Evolutionary conservation across 208 protist genomes (phyloP).

Genomic region (Angomonas deanei): DNA sequence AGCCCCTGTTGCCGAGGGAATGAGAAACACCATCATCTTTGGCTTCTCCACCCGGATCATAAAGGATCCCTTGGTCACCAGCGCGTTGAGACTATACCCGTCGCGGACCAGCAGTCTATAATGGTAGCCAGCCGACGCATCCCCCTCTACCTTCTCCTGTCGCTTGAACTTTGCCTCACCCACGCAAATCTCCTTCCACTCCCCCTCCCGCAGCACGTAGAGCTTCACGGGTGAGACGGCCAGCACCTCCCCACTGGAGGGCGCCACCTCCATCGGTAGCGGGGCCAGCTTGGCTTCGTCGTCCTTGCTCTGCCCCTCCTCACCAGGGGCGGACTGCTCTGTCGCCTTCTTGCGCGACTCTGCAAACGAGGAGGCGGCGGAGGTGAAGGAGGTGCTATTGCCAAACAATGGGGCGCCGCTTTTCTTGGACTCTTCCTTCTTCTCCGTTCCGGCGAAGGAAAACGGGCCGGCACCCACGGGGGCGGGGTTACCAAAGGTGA

Average conservation of each 20-base stretch:
- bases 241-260: background rate
- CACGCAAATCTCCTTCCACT: background rate
- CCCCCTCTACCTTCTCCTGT: constrained; percentile 1
- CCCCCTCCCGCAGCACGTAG: constrained; percentile 1
- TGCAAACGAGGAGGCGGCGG: background rate
- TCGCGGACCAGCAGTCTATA: constrained; percentile 7
- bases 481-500: no score
- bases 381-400: background rate
- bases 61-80: constrained; percentile 1
- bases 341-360: background rate
- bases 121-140: background rate
- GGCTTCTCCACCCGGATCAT: background rate
- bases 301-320: background rate
- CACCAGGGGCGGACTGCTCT: background rate
- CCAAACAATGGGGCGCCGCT: no score
- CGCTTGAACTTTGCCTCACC: constrained; percentile 1
- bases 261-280: background rate
- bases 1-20: background rate
- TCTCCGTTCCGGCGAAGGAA: no score
- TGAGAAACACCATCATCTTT: background rate
- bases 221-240: constrained; percentile 3
- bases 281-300: background rate
- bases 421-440: no score
- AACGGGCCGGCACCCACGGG: no score
- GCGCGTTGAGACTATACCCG: constrained; percentile 4